These are phyloP conservation scores for Candida michaelii DNA, from an alignment of 805 yeast genomes.

Conservation along the genomic window DNA sequence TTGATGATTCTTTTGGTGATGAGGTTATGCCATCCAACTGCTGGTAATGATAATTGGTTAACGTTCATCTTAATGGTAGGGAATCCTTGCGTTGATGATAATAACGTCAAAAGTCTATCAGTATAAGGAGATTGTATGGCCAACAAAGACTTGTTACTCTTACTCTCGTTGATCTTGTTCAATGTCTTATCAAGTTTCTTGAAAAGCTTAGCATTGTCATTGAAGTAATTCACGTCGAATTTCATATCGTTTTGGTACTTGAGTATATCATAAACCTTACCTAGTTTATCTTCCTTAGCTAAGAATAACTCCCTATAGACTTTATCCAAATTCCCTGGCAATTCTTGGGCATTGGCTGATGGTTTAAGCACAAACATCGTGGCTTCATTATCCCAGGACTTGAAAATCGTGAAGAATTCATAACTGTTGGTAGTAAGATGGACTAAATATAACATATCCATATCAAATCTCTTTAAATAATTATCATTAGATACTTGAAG, in stretches of 20 bases:
- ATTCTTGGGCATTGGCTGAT: conserved; percentile 60
- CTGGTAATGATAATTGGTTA: conserved; percentile 61
- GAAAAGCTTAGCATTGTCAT: conserved; percentile 54
- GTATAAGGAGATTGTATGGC: conserved; percentile 73
- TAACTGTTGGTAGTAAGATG: conserved; percentile 74
- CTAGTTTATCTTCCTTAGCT: conserved; percentile 46
- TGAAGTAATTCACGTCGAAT: conserved; percentile 57
- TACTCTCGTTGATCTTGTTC: conserved; percentile 54
- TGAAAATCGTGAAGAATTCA: conserved; percentile 68
- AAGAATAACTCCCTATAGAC: conserved; percentile 55
- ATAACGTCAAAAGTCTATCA: conserved; percentile 42
- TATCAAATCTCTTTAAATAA: conserved; percentile 55
- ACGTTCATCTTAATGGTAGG: conserved; percentile 65
- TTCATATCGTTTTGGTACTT: conserved; percentile 51
- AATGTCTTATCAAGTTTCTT: conserved; percentile 57
- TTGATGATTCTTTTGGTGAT: conserved; percentile 64
- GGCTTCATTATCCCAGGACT: conserved; percentile 57
- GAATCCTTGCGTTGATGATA: conserved; percentile 51
- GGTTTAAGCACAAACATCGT: conserved; percentile 66
- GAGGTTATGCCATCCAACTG: conserved; percentile 78
- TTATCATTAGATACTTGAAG: conserved; percentile 46
- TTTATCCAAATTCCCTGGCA: conserved; percentile 54
- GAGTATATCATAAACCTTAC: conserved; percentile 45
- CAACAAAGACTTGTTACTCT: conserved; percentile 62
- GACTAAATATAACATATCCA: conserved; percentile 62